These are phyloP conservation scores for Pythium phragmiticola DNA, from an alignment of 352 stramenopile genomes.

Conservation along the genomic window DNA sequence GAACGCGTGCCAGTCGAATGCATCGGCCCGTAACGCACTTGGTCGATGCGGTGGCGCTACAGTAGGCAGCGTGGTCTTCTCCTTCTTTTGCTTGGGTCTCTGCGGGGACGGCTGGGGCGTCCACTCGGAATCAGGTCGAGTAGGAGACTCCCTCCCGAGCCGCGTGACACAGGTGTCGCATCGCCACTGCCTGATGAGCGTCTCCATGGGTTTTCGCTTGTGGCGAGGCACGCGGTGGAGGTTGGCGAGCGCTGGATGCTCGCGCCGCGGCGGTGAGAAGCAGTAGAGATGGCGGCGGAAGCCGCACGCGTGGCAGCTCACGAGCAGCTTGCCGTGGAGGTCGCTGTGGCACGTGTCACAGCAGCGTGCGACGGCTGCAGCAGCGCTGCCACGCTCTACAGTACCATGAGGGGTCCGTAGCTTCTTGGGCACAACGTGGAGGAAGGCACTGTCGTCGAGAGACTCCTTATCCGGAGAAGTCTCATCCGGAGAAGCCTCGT, in stretches of 20 bases:
- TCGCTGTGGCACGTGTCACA: constrained; percentile 65
- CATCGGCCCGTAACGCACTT: not conserved
- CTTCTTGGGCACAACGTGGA: constrained; percentile 25
- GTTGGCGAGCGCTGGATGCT: constrained; percentile 43
- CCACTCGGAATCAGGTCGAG: not conserved
- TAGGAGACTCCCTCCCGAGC: not conserved
- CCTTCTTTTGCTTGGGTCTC: not conserved
- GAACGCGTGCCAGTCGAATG: constrained; percentile 39
- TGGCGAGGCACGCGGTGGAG: constrained; percentile 24
- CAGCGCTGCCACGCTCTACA: not conserved
- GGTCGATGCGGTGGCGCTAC: not conserved
- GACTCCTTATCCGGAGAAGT: not conserved
- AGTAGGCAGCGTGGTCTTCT: not conserved
- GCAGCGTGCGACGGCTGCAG: constrained; percentile 2
- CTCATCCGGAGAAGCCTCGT: not conserved
- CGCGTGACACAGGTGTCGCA: constrained; percentile 28
- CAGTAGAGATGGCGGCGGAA: constrained; percentile 72
- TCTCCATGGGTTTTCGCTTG: constrained; percentile 14
- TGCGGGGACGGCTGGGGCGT: not conserved
- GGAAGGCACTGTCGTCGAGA: constrained; percentile 5
- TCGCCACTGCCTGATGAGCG: constrained; percentile 29
- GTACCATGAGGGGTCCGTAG: not conserved
- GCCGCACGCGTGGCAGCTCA: constrained; percentile 41
- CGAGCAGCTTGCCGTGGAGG: constrained; percentile 64
- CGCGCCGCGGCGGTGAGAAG: constrained; percentile 56